Evolutionary conservation across 352 stramenopile genomes (phyloP), one percentile per base, ranked within the genome.

Genomic region (Phytophthora constricta): DNA sequence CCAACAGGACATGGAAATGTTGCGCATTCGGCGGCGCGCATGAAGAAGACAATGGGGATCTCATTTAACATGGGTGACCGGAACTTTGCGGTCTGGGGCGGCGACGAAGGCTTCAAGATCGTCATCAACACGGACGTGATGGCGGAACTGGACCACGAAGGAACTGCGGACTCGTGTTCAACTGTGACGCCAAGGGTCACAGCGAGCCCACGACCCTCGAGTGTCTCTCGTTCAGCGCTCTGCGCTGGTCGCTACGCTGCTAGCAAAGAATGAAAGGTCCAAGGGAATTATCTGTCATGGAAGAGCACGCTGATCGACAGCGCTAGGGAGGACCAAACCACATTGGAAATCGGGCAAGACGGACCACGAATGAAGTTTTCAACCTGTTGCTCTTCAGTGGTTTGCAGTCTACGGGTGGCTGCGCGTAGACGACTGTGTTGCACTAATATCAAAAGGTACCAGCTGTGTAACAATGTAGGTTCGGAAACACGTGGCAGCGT

Each of bases 51-150:
- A 9, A 89, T 96, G 69, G 84, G 92, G 45, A 74, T 92, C 16
- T 91, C 79, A 26, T 62, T 87, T 50, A 86, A 87, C 51, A 72
- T 96, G 14, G 83, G 84, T 25, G 87, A 82, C 22, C 62, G 79
- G 51, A 90, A 91, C 70, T 86, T 89, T 68, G 87, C 95, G 9
- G 93, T 95, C 72, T 96, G 86, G 87, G 86, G 83, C 53, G 87
- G 87, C 8, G 72, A 86, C 26, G 87, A 91, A 34, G 84, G 84
- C 51, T 91, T 88, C 73, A 80, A 91, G 59, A 82, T 64, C 56
- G 55, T 93, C n/a, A 46, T 96, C 23, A 95, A 92, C 60, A 93
- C 79, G 9, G 68, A 92, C 57, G 55, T 83, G 46, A 79, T 78
- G 34, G 70, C 70, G 26, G 87, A 96, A 56, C 78, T 90, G 42